phyloP scores from a whole-genome alignment of 768 basidiomycete species.

The Lactarius psammicola region DNA sequence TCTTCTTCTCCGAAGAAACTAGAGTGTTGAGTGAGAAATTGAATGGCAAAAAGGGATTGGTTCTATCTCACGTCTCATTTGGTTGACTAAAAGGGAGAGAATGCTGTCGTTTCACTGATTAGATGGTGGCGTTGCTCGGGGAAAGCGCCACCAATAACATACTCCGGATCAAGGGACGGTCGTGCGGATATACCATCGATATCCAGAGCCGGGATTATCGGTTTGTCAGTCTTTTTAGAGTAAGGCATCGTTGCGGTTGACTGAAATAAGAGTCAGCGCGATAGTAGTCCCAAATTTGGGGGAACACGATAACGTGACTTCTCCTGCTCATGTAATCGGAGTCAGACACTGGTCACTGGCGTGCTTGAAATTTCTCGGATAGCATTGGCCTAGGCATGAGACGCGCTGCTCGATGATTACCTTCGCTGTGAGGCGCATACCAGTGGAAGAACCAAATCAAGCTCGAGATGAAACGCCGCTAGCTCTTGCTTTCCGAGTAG shows the following conservation, averaged over 20 bases:
- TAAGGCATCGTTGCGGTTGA: neutral
- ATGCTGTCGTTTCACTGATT: neutral
- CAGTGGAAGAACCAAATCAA: neutral
- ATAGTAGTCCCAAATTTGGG: neutral
- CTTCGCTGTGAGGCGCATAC: too few relatives aligned
- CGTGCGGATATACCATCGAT: neutral
- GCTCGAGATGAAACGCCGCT: neutral
- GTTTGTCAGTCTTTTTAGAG: slow-evolving; percentile 1
- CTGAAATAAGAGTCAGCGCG: neutral
- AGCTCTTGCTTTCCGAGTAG: too few relatives aligned
- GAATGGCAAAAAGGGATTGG: neutral
- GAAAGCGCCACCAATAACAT: neutral
- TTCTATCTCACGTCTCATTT: slow-evolving; percentile 19
- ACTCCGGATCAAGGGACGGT: slow-evolving; percentile 11
- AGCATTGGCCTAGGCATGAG: too few relatives aligned
- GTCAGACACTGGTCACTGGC: too few relatives aligned
- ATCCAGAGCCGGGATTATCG: neutral
- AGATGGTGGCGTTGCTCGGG: neutral
- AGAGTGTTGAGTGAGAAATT: neutral
- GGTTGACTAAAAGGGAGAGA: slow-evolving; percentile 7
- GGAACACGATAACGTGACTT: neutral
- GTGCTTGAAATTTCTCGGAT: too few relatives aligned
- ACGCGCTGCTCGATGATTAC: too few relatives aligned
- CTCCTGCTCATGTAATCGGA: too few relatives aligned
- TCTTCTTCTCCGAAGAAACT: slow-evolving; percentile 15